Conservation (phyloP, 139 green algal species). For the Closterium sp. region DNA sequence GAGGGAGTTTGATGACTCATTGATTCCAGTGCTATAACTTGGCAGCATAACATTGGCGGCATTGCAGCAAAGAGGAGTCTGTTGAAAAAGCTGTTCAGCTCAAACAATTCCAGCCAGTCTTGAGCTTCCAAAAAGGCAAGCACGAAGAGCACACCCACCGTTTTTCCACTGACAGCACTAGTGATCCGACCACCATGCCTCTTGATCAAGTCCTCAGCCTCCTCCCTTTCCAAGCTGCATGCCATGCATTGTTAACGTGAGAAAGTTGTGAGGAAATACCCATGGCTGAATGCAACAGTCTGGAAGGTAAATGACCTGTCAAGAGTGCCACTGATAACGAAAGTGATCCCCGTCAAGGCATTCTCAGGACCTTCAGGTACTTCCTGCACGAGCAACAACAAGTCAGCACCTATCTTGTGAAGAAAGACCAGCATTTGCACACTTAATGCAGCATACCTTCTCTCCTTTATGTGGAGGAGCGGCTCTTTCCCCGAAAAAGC, state of each 20-base stretch:
- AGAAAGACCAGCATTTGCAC: no score
- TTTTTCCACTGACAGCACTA: slow-evolving; percentile 76
- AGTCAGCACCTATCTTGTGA: no score
- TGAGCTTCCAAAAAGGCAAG: not conserved
- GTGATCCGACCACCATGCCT: slow-evolving; percentile 76
- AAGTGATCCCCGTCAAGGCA: slow-evolving; percentile 78
- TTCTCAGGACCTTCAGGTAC: slow-evolving; percentile 74
- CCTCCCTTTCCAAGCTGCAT: slow-evolving; percentile 67
- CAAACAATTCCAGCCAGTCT: not conserved
- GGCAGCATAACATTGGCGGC: not conserved
- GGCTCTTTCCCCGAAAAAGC: slow-evolving; percentile 24
- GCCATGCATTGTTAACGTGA: not conserved
- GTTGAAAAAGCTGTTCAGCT: not conserved
- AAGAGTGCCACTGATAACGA: slow-evolving; percentile 79
- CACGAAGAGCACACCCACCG: slow-evolving; percentile 42
- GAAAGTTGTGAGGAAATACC: not conserved
- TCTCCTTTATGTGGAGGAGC: slow-evolving; percentile 45
- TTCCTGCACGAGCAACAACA: slow-evolving; percentile 34
- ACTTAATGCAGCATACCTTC: slow-evolving; percentile 4
- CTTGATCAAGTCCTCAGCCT: slow-evolving; percentile 82
- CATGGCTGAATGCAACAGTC: not conserved
- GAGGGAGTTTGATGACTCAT: not conserved
- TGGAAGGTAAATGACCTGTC: slow-evolving; percentile 29
- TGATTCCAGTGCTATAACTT: not conserved
- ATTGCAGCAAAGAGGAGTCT: not conserved